Percentiles rank a stretch among this genome's conserved stretches.
Evolutionary conservation across 345 rosid genomes (phyloP).

Genomic region (Linum lewisii): DNA sequence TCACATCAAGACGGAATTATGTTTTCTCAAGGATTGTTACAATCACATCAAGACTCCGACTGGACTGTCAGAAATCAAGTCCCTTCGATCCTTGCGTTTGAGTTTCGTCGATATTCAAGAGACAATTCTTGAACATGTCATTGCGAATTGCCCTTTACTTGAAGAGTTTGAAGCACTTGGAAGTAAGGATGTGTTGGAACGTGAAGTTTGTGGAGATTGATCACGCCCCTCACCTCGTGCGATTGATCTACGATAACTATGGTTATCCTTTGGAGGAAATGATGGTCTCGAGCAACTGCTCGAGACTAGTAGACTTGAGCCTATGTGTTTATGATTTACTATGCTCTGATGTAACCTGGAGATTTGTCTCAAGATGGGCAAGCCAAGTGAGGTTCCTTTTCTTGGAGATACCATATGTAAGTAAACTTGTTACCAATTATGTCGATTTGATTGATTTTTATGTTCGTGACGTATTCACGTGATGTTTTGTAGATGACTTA

Average conservation of each 20-base stretch:
- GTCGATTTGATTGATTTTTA: background rate
- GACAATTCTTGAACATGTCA: background rate
- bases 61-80: background rate
- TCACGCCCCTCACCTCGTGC: background rate
- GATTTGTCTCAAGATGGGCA: background rate
- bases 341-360: background rate
- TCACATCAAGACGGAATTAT: background rate
- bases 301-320: background rate
- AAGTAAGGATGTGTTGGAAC: background rate
- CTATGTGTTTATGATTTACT: background rate
- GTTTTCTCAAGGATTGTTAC: background rate
- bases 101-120: background rate
- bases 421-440: background rate
- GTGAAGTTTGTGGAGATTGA: background rate
- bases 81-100: background rate
- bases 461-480: too few species aligned
- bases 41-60: background rate
- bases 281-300: background rate
- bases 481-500: too few species aligned
- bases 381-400: background rate
- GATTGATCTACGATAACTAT: background rate
- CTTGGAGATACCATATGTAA: background rate
- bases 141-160: conserved; percentile 3
- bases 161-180: conserved; percentile 8
- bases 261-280: background rate